phyloP scores from a whole-genome alignment of 305 asterid species.

The Plantago coronopus region DNA sequence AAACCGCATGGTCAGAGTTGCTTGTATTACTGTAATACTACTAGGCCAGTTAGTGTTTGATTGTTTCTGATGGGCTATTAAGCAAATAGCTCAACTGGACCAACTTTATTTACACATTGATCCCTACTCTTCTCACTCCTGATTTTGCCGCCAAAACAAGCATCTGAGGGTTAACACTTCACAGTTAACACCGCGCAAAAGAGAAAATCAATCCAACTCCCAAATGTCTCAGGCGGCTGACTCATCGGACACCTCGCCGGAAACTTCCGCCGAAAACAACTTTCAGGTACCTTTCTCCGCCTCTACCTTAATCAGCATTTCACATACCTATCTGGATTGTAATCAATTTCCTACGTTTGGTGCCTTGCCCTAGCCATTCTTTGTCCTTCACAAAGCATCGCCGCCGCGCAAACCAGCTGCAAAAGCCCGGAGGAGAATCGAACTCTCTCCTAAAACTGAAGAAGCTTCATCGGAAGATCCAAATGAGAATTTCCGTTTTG shows the following conservation, averaged over 20 bases:
- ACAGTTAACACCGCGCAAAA: too few species aligned
- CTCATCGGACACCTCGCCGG: slow-evolving; percentile 25
- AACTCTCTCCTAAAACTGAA: slow-evolving; percentile 34
- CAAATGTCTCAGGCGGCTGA: slow-evolving; percentile 42
- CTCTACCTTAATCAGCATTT: slow-evolving; percentile 5
- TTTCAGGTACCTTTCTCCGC: slow-evolving; percentile 43
- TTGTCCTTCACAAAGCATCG: slow-evolving; percentile 69
- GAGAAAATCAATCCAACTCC: too few species aligned
- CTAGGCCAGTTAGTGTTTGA: too few species aligned
- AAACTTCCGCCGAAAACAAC: slow-evolving; percentile 29
- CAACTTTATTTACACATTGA: too few species aligned
- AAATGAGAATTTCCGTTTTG: slow-evolving; percentile 35
- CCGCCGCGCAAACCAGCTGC: slow-evolving; percentile 37
- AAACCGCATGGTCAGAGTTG: too few species aligned
- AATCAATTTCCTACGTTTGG: slow-evolving; percentile 14
- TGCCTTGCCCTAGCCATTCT: slow-evolving; percentile 55
- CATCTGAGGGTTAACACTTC: too few species aligned
- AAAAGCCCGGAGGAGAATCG: slow-evolving; percentile 49
- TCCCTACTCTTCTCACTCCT: too few species aligned
- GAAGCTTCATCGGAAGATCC: slow-evolving; percentile 22
- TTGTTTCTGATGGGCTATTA: too few species aligned
- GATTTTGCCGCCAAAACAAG: too few species aligned
- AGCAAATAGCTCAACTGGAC: too few species aligned
- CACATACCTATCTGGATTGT: not conserved
- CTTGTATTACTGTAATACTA: too few species aligned